Base-by-base conservation (phyloP, 345 rosid genomes). In the Arabis alpina region DNA sequence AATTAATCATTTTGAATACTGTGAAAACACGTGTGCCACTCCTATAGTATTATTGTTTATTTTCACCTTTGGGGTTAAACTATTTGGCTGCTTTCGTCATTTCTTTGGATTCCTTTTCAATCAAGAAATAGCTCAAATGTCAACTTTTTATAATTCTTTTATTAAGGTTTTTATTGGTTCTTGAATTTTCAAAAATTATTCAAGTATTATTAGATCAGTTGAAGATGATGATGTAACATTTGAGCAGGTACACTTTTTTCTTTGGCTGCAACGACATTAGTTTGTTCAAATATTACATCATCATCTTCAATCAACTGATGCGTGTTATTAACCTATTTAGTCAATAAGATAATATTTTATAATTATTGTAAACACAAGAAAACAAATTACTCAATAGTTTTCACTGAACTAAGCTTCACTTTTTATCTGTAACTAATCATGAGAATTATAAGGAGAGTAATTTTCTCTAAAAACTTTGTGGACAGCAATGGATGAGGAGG, bases 51-150 rank as follows among this genome's bases (percentile, higher is more conserved):
- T 54, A 56, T 58, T 64, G 34, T 64, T 2, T 41, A 11, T 16
- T 68, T 56, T 47, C 23, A 56, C 36, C 59, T 56, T 63, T 67
- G 76, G n/a, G 7, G 36, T 52, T 65, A 48, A 65, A n/a, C n/a
- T 57, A 49, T 58, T 66, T 66, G 77, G 72, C 43, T 60, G 62
- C 56, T 74, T 42, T 9, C 49, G 30, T 74, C 61, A 74, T 32
- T 53, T 66, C 77, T 66, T 74, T 74, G 77, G 77, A 67, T 74
- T 67, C 78, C 68, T 6, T 60, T 67, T 41, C 10, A 74, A 36
- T 60, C 56, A 32, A 50, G 6, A 30, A 54, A 57, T 36, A 4
- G 13, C 11, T 5, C 61, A 71, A 71, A 42, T 52, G 68, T 71
- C 61, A 61, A 61, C 41, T 71, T 53, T 19, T 52, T 50, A 32